phyloP scores from a whole-genome alignment of 108 stramenopile genomes.

The Discostella stelligeroides region DNA sequence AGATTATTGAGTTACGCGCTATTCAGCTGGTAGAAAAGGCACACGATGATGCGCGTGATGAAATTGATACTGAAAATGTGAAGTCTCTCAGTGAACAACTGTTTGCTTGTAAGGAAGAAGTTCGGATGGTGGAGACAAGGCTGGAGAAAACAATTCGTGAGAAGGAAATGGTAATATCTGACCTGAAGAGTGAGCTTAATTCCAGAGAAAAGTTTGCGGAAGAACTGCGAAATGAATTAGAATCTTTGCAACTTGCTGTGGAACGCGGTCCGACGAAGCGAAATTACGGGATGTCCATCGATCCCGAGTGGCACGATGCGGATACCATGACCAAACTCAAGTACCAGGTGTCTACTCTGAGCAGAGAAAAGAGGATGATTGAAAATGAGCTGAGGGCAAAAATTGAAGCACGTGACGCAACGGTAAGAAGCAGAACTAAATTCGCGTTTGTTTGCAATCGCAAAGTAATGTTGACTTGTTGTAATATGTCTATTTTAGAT shows the following conservation, averaged over 20 bases:
- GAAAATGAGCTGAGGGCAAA: slow-evolving; percentile 32
- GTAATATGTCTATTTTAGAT: slow-evolving; percentile 27
- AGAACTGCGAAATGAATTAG: slow-evolving; percentile 26
- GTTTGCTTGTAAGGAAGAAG: slow-evolving; percentile 31
- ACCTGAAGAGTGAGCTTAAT: slow-evolving; percentile 35
- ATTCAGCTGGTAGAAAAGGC: slow-evolving; percentile 49
- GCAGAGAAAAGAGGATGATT: slow-evolving; percentile 39
- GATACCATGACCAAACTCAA: slow-evolving; percentile 41
- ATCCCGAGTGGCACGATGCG: slow-evolving; percentile 35
- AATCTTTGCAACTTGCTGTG: slow-evolving; percentile 22
- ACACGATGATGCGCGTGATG: slow-evolving; percentile 16
- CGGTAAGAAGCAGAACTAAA: slow-evolving; percentile 8
- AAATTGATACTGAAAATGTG: slow-evolving; percentile 29
- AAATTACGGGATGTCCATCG: slow-evolving; percentile 33
- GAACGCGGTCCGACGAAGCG: slow-evolving; percentile 16
- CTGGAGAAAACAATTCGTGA: slow-evolving; percentile 35
- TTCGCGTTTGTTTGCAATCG: background rate
- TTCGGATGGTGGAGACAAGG: slow-evolving; percentile 21
- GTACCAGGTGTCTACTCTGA: slow-evolving; percentile 23
- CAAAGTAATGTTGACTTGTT: too few species aligned
- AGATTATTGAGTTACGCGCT: slow-evolving; percentile 13
- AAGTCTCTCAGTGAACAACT: slow-evolving; percentile 45
- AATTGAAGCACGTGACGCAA: slow-evolving; percentile 74
- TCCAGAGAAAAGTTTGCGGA: slow-evolving; percentile 29
- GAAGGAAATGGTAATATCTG: slow-evolving; percentile 42